Conservation (phyloP, 1,139 yeast species). For the Saccharomycopsis crataegensis region DNA sequence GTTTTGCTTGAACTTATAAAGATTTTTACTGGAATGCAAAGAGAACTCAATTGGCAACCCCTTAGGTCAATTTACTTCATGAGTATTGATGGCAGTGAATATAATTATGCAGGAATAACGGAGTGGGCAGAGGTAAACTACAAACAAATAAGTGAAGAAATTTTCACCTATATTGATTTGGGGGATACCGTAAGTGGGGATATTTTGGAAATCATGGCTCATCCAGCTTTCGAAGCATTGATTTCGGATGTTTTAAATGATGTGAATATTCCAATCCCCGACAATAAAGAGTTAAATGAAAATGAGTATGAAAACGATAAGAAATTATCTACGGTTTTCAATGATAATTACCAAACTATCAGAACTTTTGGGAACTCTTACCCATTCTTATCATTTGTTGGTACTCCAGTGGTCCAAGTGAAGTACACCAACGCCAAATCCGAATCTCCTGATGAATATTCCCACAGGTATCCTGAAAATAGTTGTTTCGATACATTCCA, state of each 20-base stretch:
- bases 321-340: conserved; percentile 12
- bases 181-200: conserved; percentile 65
- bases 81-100: conserved; percentile 81
- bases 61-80: conserved; percentile 74
- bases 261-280: conserved; percentile 30
- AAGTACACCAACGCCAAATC: conserved; percentile 23
- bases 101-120: conserved; percentile 77
- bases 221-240: conserved; percentile 45
- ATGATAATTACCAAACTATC: conserved; percentile 25
- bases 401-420: conserved; percentile 63
- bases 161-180: conserved; percentile 70
- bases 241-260: conserved; percentile 31
- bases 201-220: conserved; percentile 48
- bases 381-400: conserved; percentile 57
- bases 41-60: conserved; percentile 73
- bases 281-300: no score
- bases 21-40: conserved; percentile 58
- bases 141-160: conserved; percentile 49
- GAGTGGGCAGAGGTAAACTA: conserved; percentile 64
- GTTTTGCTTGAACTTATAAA: conserved; percentile 68
- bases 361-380: conserved; percentile 56
- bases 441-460: conserved; percentile 21
- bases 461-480: conserved; percentile 41
- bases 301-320: not conserved
- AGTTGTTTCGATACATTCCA: conserved; percentile 65